Evolutionary conservation across 345 rosid species (phyloP), one percentile per base, ranked within the genome.

Genomic region (Salix dunnii): DNA sequence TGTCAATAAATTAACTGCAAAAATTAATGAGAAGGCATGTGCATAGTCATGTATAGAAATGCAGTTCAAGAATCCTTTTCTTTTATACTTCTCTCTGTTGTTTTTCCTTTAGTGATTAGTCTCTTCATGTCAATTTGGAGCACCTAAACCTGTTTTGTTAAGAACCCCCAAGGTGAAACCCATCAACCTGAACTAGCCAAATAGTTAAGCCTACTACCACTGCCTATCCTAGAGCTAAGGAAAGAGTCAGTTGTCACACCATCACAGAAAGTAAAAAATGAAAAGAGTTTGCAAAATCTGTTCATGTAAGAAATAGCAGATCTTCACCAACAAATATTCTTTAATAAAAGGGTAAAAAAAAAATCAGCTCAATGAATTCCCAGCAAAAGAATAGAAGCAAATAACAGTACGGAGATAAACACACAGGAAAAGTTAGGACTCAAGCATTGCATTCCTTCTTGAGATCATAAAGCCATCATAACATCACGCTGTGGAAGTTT

Each of bases 91-190:
- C 21, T 38, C 31, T 13, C 25, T 30, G 28, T 66, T 65, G 36
- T 12, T 40, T 2, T 38, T 64, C 25, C 69, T 60, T 18, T 68
- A 25, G 2, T 16, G 17, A 23, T 33, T 21, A 60, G 13, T 25
- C 62, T 38, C 51, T 71, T 64, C 64, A 63, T 16, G 49, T 33
- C 20, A 69, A 30, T 49, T 40, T 68, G 18, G 69, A 77, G 74
- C 48, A 61, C 61, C 74, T 42, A 42, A 70, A 49, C 51, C 72
- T 31, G 46, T 35, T 49, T 46, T 48, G 60, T 48, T 46, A 65
- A 49, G 62, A 75, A 51, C 71, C 35, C 30, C 64, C 63, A 48
- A 67, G 67, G 62, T 67, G 78, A 35, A 43, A 60, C 35, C 40
- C 16, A 31, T 42, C 66, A 67, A 33, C 53, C 23, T 31, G 31